Base-by-base conservation (phyloP, 495 filamentous ascomycete species). In the Physcia stellaris region DNA sequence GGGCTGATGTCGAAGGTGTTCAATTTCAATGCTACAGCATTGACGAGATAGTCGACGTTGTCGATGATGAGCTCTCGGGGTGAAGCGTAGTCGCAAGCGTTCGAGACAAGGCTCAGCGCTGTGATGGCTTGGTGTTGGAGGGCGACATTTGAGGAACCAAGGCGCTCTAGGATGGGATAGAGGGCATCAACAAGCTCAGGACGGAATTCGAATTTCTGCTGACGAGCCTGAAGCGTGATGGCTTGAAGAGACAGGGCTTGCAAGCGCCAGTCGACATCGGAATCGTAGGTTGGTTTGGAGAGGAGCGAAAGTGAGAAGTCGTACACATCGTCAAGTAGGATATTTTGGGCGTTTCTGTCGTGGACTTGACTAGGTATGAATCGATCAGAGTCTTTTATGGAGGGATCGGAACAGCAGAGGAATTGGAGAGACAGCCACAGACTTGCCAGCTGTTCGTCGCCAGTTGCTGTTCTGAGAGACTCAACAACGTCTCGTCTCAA, bases 31-130 rank as follows among this genome's bases (percentile, higher is more conserved):
- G 81, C 82, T 4, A 96, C 76, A 0, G 88, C 82, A 52, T 95
- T 96, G 33, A 94, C 79, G 59, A 99, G 79, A 54, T 99, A 99
- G 56, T 99, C 90, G 18, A 81, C 86, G 45, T 99, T 99, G 22
- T 85, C 78, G 32, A 95, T 70, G 32, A 99, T 76, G 43, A 99
- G 63, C 9, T 83, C 74, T 23, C 79, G 78, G 7, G 86, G 75
- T 47, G 68, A 76, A 0, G 50, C 27, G 50, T 96, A 99, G 13
- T 72, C 75, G 55, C 86, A 95, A 1, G 80, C 63, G 6, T 55
- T 51, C 6, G 90, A 79, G 21, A 95, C 63, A 10, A 77, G 73
- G 48, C 94, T 86, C 2, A 99, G 70, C 32, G 80, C 83, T 3
- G 74, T 73, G 48, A 95, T 84, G 15, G 86, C 80, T 58, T 96